Conservation (phyloP, 805 yeast genomes). For the Kodamaea restingae region DNA sequence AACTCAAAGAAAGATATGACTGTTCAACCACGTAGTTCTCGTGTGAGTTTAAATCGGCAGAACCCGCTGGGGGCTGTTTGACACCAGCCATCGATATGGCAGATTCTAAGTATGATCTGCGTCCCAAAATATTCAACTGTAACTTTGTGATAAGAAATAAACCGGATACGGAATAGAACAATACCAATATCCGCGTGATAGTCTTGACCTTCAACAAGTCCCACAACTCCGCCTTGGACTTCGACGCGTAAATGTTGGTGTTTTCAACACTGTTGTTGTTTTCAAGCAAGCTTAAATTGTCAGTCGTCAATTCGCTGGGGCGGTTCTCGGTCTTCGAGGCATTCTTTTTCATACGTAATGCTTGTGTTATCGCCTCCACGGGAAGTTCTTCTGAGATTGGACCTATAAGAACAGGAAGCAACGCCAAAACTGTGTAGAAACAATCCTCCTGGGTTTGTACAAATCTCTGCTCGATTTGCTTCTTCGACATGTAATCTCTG, state of each 20-base stretch:
- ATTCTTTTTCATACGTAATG: conserved; percentile 58
- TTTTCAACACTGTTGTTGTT: conserved; percentile 19
- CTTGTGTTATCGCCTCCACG: conserved; percentile 69
- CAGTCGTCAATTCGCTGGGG: conserved; percentile 31
- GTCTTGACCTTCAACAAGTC: conserved; percentile 71
- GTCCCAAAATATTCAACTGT: conserved; percentile 83
- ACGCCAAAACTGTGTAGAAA: conserved; percentile 73
- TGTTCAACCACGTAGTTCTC: conserved; percentile 64
- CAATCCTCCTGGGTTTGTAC: conserved; percentile 92
- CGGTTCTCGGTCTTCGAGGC: conserved; percentile 15
- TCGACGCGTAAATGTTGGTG: conserved; percentile 23
- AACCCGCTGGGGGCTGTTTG: conserved; percentile 9
- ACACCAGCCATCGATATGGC: conserved; percentile 67
- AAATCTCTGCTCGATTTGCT: conserved; percentile 70
- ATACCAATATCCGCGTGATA: conserved; percentile 66
- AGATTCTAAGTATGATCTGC: conserved; percentile 77
- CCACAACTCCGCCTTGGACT: conserved; percentile 64
- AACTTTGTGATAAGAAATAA: conserved; percentile 75
- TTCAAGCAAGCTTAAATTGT: conserved; percentile 35
- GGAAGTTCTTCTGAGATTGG: conserved; percentile 61
- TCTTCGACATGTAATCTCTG: conserved; percentile 41
- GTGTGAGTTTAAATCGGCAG: conserved; percentile 18
- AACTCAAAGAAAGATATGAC: conserved; percentile 77
- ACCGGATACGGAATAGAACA: conserved; percentile 64
- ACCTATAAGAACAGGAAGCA: conserved; percentile 69